These are phyloP conservation scores for Oryza brachyantha DNA, from an alignment of 176 grass and related monocot species.

Conservation along the genomic window DNA sequence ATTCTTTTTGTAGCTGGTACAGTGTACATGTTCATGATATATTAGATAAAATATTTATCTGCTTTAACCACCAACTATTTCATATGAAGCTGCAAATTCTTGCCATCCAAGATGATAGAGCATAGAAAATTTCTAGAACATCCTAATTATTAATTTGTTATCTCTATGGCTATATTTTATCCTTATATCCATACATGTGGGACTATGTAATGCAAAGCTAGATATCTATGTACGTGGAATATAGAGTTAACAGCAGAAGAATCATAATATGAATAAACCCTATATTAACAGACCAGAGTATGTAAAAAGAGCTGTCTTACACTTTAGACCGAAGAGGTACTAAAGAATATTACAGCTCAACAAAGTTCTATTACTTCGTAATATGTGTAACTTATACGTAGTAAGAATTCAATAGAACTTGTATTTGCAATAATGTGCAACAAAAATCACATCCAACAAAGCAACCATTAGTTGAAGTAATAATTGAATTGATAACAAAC, in stretches of 20 bases:
- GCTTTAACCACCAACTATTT: slow-evolving; percentile 2
- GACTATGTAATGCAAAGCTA: no score
- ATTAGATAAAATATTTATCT: not conserved
- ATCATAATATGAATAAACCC: no score
- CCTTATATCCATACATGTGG: no score
- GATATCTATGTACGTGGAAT: no score
- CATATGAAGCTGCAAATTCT: not conserved
- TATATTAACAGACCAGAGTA: no score
- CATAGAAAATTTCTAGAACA: not conserved
- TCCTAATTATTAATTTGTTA: no score
- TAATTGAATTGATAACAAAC: slow-evolving; percentile 17
- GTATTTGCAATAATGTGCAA: slow-evolving; percentile 20
- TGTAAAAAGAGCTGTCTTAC: no score
- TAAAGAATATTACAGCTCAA: not conserved
- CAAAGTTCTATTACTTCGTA: not conserved
- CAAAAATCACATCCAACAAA: not conserved
- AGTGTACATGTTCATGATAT: not conserved
- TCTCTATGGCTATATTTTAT: no score
- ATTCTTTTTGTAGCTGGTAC: not conserved
- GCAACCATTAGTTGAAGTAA: not conserved
- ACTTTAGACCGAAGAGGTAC: no score
- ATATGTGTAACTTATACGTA: not conserved
- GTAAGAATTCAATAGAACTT: slow-evolving; percentile 3
- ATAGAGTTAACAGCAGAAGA: no score
- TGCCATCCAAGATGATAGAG: no score